A percentile compares a stretch with the other conserved stretches of the same genome.
phyloP scores from a whole-genome alignment of 2,329 filamentous ascomycete species.

The Penicillium sp. region DNA sequence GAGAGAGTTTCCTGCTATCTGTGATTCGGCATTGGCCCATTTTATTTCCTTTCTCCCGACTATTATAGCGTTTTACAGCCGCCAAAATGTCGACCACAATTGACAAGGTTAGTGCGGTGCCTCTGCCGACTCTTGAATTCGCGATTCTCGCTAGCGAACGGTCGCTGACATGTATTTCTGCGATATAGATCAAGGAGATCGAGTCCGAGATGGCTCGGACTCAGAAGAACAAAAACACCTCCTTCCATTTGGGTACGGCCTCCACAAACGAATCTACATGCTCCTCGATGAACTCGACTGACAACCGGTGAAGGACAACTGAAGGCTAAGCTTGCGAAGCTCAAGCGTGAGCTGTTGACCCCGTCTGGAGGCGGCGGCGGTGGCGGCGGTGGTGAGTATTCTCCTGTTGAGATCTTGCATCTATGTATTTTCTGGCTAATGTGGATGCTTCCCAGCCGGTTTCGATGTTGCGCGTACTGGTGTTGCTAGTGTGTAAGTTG shows the following conservation, averaged over 20 bases:
- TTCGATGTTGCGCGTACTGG: conserved; percentile 98
- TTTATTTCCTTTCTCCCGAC: conserved; percentile 2
- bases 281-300: conserved; percentile 9
- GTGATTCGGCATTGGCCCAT: neutral
- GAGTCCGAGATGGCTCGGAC: conserved; percentile 97
- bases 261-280: conserved; percentile 1
- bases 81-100: conserved; percentile 91
- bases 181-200: conserved; percentile 84
- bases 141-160: conserved; percentile 4
- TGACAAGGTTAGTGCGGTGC: conserved; percentile 79
- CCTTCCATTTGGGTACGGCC: conserved; percentile 76
- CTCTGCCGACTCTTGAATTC: neutral
- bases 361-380: conserved; percentile 79
- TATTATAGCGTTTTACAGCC: conserved; percentile 21
- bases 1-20: conserved; percentile 9
- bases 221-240: conserved; percentile 96
- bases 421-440: conserved; percentile 19
- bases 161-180: conserved; percentile 35
- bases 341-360: conserved; percentile 93
- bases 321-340: conserved; percentile 96
- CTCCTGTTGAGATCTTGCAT: conserved; percentile 3
- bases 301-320: conserved; percentile 66
- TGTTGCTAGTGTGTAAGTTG: conserved; percentile 79
- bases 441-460: conserved; percentile 58
- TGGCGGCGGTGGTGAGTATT: conserved; percentile 66